Evolutionary conservation across 2,329 filamentous ascomycete genomes (phyloP), one percentile per base, ranked within the genome.

Genomic region (Aplosporella prunicola): DNA sequence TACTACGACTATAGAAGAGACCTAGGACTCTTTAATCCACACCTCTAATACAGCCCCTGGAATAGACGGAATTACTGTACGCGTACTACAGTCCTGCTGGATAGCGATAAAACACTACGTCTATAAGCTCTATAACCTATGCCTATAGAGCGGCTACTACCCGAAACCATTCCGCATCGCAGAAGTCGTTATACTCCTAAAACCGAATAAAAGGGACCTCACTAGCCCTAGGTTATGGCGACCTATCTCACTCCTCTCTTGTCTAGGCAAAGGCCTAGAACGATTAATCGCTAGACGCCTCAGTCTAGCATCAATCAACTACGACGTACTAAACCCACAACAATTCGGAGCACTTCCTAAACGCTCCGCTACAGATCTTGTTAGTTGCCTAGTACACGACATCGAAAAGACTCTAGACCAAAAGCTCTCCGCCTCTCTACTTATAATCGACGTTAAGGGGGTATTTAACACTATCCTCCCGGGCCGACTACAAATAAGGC

Each of bases 161-260:
- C 27, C 27, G 15, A 29, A 29, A 16, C 27, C 27, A n/a, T 29
- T 29, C 27, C 27, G 27, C 17, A 29, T 16, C 13, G 27, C 27
- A 16, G 27, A 29, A 29, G 27, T 29, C 13, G 27, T 29, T 15
- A 29, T 29, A 16, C 27, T 29, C 27, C 13, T 15, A 29, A 29
- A 29, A 14, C 27, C 13, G 7, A 16, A 16, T 15, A 29, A 29
- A 29, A 29, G 27, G 27, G 10, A 29, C 13, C 27, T 29, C 13
- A 29, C 27, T 15, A 29, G 27, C 27, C 27, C 27, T 29, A 29
- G 27, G 17, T 10, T 16, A 13, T 29, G 13, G 27, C 15, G 27
- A 29, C 27, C 27, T 14, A 29, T 29, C 27, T 29, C 27, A 9
- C 27, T 29, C 27, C 27, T 29, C 27, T 29, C 27, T 14, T 29